Conservation (phyloP, 129 eudicot species). For the Apium graveolens region DNA sequence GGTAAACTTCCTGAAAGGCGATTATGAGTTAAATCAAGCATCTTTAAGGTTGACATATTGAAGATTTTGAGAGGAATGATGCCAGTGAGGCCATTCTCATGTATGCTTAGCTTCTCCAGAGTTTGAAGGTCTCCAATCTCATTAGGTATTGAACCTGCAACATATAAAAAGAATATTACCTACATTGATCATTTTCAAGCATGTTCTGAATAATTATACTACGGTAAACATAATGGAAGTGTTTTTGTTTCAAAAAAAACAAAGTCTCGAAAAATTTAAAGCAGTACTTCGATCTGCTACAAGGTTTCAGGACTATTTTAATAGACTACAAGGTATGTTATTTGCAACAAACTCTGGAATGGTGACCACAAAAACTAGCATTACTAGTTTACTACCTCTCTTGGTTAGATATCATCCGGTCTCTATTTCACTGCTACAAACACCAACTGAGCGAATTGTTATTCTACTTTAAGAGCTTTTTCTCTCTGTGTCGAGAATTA, state of each 20-base stretch:
- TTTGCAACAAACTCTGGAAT: not conserved
- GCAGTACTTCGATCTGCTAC: not conserved
- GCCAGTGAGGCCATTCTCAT: conserved; percentile 12
- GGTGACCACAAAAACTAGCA: not conserved
- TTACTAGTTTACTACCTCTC: too few relatives aligned
- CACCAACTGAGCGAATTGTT: too few relatives aligned
- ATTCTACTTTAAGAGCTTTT: too few relatives aligned
- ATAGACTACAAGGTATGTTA: not conserved
- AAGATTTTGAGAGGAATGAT: conserved; percentile 9
- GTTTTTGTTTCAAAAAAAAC: too few relatives aligned
- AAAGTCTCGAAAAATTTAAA: not conserved
- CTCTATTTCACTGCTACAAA: not conserved
- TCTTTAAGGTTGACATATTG: conserved; percentile 27
- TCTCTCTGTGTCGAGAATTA: too few relatives aligned
- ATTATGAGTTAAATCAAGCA: conserved; percentile 3
- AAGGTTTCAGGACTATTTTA: not conserved
- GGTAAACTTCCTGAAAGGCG: conserved; percentile 30
- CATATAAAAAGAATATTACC: not conserved
- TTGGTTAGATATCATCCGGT: too few relatives aligned
- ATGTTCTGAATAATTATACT: not conserved
- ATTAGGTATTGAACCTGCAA: conserved; percentile 18
- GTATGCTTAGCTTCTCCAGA: conserved; percentile 18
- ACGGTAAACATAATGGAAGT: not conserved
- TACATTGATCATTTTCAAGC: not conserved
- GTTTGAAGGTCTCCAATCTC: conserved; percentile 27